These are phyloP conservation scores for Lepiota subincarnata DNA, from an alignment of 768 basidiomycete species.

Conservation along the genomic window DNA sequence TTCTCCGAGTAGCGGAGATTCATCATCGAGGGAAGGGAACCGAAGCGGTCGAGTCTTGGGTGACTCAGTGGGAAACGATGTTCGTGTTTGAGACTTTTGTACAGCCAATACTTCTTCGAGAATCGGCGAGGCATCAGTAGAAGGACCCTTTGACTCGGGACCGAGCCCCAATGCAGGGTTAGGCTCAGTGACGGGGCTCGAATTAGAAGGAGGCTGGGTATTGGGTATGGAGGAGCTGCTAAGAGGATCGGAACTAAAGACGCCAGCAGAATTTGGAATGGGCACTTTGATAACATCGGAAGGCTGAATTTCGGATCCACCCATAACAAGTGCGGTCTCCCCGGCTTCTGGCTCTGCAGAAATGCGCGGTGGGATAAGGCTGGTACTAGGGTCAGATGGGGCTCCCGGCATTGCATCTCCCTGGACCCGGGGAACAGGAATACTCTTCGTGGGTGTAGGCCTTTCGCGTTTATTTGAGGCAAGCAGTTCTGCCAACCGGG, in stretches of 20 bases:
- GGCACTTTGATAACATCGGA: no score
- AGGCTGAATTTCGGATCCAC: no score
- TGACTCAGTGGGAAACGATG: constrained; percentile 21
- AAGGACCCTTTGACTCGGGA: background rate
- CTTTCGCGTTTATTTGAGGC: constrained; percentile 28
- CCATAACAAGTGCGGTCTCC: background rate
- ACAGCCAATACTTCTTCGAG: background rate
- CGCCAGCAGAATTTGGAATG: no score
- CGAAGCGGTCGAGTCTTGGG: constrained; percentile 30
- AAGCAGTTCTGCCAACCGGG: constrained; percentile 35
- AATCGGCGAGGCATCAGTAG: background rate
- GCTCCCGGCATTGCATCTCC: background rate
- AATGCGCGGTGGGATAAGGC: background rate
- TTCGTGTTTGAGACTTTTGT: constrained; percentile 16
- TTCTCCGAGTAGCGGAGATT: background rate
- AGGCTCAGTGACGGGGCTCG: background rate
- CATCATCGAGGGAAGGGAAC: background rate
- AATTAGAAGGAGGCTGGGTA: no score
- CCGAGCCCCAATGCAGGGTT: background rate
- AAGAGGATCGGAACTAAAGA: no score
- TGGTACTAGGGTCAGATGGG: background rate
- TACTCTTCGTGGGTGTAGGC: constrained; percentile 8
- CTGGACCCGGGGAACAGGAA: background rate
- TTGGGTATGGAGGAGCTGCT: no score
- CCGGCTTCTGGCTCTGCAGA: background rate